phyloP scores from a whole-genome alignment of 192 early-diverging fungal genomes.

The Rhizoclosmatium globosum region DNA sequence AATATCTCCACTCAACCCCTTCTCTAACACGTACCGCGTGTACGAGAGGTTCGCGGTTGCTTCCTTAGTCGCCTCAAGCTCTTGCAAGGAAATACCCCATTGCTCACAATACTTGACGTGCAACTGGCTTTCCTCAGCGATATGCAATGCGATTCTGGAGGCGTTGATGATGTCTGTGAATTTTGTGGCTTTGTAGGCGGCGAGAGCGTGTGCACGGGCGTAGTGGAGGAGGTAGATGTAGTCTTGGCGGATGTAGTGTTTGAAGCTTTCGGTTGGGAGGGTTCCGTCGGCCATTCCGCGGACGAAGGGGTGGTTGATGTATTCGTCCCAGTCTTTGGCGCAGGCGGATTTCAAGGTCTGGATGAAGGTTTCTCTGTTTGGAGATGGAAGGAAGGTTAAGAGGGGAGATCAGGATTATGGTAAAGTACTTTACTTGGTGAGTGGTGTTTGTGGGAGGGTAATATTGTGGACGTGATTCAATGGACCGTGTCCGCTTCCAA shows the following conservation, averaged over 20 bases:
- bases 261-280: slow-evolving; percentile 71
- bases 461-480: slow-evolving; percentile 75
- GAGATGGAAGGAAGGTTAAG: neutral
- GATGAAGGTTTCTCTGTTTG: slow-evolving; percentile 39
- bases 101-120: slow-evolving; percentile 77
- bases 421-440: slow-evolving; percentile 1
- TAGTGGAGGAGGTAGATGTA: slow-evolving; percentile 83
- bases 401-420: neutral
- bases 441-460: neutral
- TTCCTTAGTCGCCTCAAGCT: slow-evolving; percentile 74
- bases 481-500: slow-evolving; percentile 78
- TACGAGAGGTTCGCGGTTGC: slow-evolving; percentile 82
- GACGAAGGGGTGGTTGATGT: slow-evolving; percentile 80
- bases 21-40: slow-evolving; percentile 84
- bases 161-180: slow-evolving; percentile 58
- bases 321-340: slow-evolving; percentile 69
- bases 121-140: slow-evolving; percentile 71
- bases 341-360: slow-evolving; percentile 54
- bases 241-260: slow-evolving; percentile 85
- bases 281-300: slow-evolving; percentile 77
- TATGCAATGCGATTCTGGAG: slow-evolving; percentile 70
- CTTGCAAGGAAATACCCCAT: slow-evolving; percentile 77
- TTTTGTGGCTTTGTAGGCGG: slow-evolving; percentile 66
- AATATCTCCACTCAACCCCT: slow-evolving; percentile 69
- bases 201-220: slow-evolving; percentile 78